A percentile compares a stretch with the other conserved stretches of the same genome.
phyloP scores from a whole-genome alignment of 2,329 filamentous ascomycete species.

The Zarea fungicola region DNA sequence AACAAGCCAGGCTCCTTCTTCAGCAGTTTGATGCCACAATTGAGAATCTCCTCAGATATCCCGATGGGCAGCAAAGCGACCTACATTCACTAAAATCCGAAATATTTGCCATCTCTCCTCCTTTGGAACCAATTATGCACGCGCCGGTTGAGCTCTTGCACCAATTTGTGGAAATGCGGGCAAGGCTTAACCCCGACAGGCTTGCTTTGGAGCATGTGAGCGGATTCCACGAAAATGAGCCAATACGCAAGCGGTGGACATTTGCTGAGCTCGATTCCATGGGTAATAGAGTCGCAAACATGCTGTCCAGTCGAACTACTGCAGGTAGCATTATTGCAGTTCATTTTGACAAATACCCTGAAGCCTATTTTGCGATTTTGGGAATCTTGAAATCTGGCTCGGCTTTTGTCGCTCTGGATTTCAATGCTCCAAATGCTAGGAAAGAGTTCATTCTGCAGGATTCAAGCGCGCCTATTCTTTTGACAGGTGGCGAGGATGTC shows the following conservation, averaged over 20 bases:
- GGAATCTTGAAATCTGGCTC: conserved; percentile 80
- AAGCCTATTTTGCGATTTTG: conserved; percentile 76
- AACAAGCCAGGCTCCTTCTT: conserved; percentile 64
- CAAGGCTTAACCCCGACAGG: conserved; percentile 49
- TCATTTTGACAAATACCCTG: conserved; percentile 79
- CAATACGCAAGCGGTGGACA: conserved; percentile 58
- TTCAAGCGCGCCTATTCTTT: conserved; percentile 58
- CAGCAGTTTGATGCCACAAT: conserved; percentile 67
- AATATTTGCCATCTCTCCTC: conserved; percentile 61
- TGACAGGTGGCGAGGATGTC: conserved; percentile 42
- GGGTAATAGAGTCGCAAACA: conserved; percentile 66
- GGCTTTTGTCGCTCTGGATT: conserved; percentile 75
- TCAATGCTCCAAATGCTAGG: conserved; percentile 64
- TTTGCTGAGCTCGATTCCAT: conserved; percentile 66
- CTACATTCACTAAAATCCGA: conserved; percentile 27
- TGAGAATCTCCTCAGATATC: conserved; percentile 49
- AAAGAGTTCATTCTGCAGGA: conserved; percentile 75
- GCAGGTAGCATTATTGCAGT: conserved; percentile 64
- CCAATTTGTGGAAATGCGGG: conserved; percentile 67
- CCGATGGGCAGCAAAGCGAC: conserved; percentile 35
- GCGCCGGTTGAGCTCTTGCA: conserved; percentile 62
- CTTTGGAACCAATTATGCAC: conserved; percentile 51
- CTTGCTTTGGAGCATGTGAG: conserved; percentile 72
- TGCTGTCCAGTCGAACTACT: conserved; percentile 47
- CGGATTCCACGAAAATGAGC: conserved; percentile 40